A percentile compares a stretch with the other conserved stretches of the same genome.
Conservation (phyloP, 2,329 filamentous ascomycete species). For the Cladophialophora carrionii region DNA sequence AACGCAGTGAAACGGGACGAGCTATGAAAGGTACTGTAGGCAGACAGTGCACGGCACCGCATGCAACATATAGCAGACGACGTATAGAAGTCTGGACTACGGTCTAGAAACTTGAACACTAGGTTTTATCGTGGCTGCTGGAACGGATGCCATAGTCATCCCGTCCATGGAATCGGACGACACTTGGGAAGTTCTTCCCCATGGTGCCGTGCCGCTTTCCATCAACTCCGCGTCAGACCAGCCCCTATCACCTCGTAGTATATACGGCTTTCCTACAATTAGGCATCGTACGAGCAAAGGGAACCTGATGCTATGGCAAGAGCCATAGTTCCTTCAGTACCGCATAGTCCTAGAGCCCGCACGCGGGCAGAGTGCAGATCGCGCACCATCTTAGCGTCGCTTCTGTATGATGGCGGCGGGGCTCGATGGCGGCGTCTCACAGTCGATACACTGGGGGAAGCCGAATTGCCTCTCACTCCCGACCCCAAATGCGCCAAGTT, state of each 20-base stretch:
- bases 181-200: too few relatives aligned
- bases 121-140: background rate
- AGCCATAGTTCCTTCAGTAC: too few relatives aligned
- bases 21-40: slow-evolving; percentile 13
- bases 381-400: background rate
- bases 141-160: background rate
- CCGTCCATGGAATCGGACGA: too few relatives aligned
- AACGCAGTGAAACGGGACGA: slow-evolving; percentile 26
- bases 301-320: too few relatives aligned
- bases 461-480: background rate
- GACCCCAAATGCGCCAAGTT: background rate
- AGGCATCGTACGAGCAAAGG: too few relatives aligned
- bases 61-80: background rate
- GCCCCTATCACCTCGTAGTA: too few relatives aligned
- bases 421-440: background rate
- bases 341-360: background rate
- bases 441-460: background rate
- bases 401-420: background rate
- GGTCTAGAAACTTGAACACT: background rate
- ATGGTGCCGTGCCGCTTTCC: too few relatives aligned
- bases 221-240: too few relatives aligned
- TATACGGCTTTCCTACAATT: too few relatives aligned
- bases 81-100: background rate
- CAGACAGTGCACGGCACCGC: background rate
- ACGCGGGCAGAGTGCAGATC: background rate